Evolutionary conservation across 1,284 basidiomycete species (phyloP).

Genomic region (Marasmius oreades): DNA sequence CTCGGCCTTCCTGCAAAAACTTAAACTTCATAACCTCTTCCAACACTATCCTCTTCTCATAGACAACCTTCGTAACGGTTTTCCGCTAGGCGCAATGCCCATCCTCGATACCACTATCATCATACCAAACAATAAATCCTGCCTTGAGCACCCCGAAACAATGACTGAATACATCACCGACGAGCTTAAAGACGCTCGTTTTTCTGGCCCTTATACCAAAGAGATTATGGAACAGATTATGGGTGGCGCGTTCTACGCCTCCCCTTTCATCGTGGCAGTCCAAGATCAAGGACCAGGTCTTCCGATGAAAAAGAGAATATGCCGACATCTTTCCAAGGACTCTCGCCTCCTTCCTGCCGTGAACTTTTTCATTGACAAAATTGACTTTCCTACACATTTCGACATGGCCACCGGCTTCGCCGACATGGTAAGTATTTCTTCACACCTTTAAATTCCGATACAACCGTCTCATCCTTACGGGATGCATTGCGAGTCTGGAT

Average conservation of each 20-base stretch:
- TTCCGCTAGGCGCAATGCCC: too few species aligned
- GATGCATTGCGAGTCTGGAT: too few species aligned
- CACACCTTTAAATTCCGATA: conserved; percentile 11
- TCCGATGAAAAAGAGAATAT: too few species aligned
- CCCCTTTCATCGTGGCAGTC: conserved; percentile 11
- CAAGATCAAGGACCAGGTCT: too few species aligned
- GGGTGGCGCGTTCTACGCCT: conserved; percentile 9
- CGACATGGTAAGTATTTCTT: neutral
- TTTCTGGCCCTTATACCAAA: conserved; percentile 13
- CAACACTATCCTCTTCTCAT: neutral
- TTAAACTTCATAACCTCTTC: neutral
- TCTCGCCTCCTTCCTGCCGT: neutral
- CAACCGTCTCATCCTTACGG: neutral
- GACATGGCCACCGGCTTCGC: too few species aligned
- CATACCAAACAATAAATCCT: conserved; percentile 9
- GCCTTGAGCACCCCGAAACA: neutral
- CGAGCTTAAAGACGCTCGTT: conserved; percentile 6
- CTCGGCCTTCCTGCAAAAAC: neutral
- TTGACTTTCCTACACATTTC: conserved; percentile 7
- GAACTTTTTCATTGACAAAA: conserved; percentile 2
- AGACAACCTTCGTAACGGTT: neutral
- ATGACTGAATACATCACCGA: conserved; percentile 10
- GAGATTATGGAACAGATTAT: conserved; percentile 3
- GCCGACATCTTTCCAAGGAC: conserved; percentile 11
- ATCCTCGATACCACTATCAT: conserved; percentile 8